These are phyloP conservation scores for Taphrina flavorubra DNA, from an alignment of 1,139 yeast genomes.

Conservation along the genomic window DNA sequence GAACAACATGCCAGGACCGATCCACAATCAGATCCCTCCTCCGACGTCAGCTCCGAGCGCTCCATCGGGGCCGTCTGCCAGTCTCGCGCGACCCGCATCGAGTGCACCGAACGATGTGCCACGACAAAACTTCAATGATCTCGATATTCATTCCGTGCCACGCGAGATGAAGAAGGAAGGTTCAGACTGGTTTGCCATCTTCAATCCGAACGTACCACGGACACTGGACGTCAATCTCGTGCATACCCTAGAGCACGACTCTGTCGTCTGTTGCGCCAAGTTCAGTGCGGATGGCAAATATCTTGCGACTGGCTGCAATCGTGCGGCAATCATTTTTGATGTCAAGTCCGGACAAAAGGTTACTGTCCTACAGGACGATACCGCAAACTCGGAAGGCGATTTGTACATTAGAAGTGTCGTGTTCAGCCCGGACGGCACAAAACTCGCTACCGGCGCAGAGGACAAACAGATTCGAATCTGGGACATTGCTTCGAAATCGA, in stretches of 20 bases:
- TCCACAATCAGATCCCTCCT: constrained; percentile 35
- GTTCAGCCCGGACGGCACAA: constrained; percentile 95
- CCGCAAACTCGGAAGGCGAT: constrained; percentile 65
- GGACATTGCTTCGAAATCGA: constrained; percentile 88
- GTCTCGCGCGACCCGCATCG: constrained; percentile 17
- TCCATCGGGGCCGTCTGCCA: constrained; percentile 45
- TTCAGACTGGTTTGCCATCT: constrained; percentile 85
- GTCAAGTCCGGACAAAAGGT: constrained; percentile 90
- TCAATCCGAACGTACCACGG: constrained; percentile 83
- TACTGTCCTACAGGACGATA: constrained; percentile 84
- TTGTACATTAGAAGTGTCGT: constrained; percentile 93
- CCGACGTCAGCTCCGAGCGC: constrained; percentile 44
- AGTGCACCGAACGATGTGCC: constrained; percentile 38
- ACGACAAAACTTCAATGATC: constrained; percentile 32
- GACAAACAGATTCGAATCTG: constrained; percentile 95
- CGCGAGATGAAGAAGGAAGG: constrained; percentile 73
- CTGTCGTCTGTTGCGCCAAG: constrained; percentile 95
- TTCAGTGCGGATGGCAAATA: constrained; percentile 91
- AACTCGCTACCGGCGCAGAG: constrained; percentile 96
- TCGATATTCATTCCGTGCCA: constrained; percentile 40
- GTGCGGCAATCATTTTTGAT: constrained; percentile 90
- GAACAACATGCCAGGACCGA: constrained; percentile 14
- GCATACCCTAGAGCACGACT: constrained; percentile 87
- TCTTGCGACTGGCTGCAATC: constrained; percentile 96
- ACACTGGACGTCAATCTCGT: constrained; percentile 83